phyloP scores from a whole-genome alignment of 257 asterid genomes.

The Fraxinus anomala region DNA sequence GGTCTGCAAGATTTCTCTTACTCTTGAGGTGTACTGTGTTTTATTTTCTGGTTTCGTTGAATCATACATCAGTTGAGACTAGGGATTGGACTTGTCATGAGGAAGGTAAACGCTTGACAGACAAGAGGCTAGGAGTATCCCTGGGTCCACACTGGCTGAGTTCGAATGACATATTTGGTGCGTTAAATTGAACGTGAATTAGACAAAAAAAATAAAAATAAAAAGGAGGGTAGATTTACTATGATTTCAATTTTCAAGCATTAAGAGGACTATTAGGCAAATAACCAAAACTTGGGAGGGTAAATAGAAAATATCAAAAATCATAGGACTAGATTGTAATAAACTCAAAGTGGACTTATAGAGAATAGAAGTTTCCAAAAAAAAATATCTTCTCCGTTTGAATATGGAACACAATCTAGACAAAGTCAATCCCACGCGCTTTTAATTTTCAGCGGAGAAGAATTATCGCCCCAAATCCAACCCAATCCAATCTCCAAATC shows the following conservation, averaged over 20 bases:
- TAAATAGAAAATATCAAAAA: background rate
- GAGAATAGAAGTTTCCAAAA: background rate
- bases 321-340: background rate
- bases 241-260: too few relatives aligned
- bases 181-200: too few relatives aligned
- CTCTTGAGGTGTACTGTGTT: background rate
- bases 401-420: conserved; percentile 15
- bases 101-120: conserved; percentile 1
- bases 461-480: conserved; percentile 24
- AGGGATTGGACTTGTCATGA: conserved; percentile 9
- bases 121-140: background rate
- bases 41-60: background rate
- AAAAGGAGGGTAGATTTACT: background rate
- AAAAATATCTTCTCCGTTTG: conserved; percentile 32
- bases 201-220: too few relatives aligned
- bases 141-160: background rate
- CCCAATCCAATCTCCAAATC: conserved; percentile 25
- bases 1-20: too few relatives aligned
- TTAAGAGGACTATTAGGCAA: background rate
- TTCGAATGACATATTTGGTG: background rate
- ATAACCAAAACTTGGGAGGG: background rate
- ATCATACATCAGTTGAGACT: background rate
- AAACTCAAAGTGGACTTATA: background rate
- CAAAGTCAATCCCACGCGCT: conserved; percentile 32
- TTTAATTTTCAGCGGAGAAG: conserved; percentile 39